Base-by-base conservation (phyloP, 1,139 yeast genomes). In the Candida freyschussii region DNA sequence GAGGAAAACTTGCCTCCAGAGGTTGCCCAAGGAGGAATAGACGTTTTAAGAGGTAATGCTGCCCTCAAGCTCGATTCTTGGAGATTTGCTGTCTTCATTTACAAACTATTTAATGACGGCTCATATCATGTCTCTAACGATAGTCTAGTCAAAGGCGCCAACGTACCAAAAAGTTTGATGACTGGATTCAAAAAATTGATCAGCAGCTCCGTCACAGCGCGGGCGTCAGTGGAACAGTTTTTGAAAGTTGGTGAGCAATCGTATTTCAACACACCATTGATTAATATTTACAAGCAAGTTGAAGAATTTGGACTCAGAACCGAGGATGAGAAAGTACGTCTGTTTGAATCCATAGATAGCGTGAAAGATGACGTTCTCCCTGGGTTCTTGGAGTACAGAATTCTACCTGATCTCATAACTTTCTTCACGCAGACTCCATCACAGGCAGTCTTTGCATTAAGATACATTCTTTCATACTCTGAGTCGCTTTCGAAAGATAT, bases 371-470 rank as follows among this genome's bases (percentile, higher is more conserved):
- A 56, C 35, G 65, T 62, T 35, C 85, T 93, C 1, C 68, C 72
- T 0, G 83, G 81, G 1, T 76, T 76, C 41, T 60, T 82, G 33
- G 78, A 78, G 33, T 60, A 70, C 41, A 72, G 73, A 44, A 60
- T 85, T n/a, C 56, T 86, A 21, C 94, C 95, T 0, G 85, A 79
- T 47, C 56, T 84, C 18, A 62, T 71, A n/a, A 57, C 57, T 5
- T 60, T 65, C 29, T 63, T 69, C 41, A 45, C 38, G 24, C 35
- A 47, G 33, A 15, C 42, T 34, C 36, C 57, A 30, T 18, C 39
- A 21, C 38, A 45, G 31, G 32, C 46, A 29, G 61, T 78, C 6
- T 54, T 63, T 6, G 44, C 73, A 11, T 53, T 79, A 37, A 69
- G 65, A 47, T 56, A 68, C 30, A 65, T 76, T 28, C 55, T 75